Base-by-base conservation (phyloP, 805 yeast species). In the Wickerhamiella alocasiicola region DNA sequence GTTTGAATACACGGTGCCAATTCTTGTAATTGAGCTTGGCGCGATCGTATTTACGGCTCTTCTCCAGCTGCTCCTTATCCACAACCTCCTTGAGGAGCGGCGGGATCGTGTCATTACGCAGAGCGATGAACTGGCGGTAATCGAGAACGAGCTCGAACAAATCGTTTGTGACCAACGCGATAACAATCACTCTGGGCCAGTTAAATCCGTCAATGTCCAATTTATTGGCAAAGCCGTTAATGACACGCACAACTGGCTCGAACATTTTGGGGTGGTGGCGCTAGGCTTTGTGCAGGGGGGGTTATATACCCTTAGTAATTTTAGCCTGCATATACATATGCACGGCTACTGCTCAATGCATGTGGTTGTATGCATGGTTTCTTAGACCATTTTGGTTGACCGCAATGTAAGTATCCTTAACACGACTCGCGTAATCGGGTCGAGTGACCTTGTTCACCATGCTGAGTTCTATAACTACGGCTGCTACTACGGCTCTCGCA, bases 111-210 rank as follows among this genome's bases (percentile, higher is more conserved):
- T 36, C 43, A 33, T 40, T 41, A 12, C 43, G 27, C 49, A 81
- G 67, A 6, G 77, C 78, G 49, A 66, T 68, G 56, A 79, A 81
- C 59, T 91, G 97, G 52, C 96, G 78, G 49, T 68, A 71, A 35
- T 76, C 71, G 40, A 91, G 64, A 55, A 78, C 78, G 3, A 79
- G 68, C 50, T 83, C 91, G 56, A 85, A 85, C 3, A 68, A 60
- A 54, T 71, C 84, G 55, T 84, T 81, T 24, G 81, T 81, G 12
- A 78, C 65, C 3, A 93, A 70, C 54, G 84, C 75, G 1, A 85
- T 81, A 33, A 81, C 57, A 35, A 88, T 72, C 32, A 87, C 64
- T 9, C 68, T 53, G 55, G 83, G 84, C 95, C 95, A 91, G 46
- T 84, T 71, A 52, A 83, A 71, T 12, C 68, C 67, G 3, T 91